Conservation (phyloP, 164 flowering plant species). For the Sextonia rubra region DNA sequence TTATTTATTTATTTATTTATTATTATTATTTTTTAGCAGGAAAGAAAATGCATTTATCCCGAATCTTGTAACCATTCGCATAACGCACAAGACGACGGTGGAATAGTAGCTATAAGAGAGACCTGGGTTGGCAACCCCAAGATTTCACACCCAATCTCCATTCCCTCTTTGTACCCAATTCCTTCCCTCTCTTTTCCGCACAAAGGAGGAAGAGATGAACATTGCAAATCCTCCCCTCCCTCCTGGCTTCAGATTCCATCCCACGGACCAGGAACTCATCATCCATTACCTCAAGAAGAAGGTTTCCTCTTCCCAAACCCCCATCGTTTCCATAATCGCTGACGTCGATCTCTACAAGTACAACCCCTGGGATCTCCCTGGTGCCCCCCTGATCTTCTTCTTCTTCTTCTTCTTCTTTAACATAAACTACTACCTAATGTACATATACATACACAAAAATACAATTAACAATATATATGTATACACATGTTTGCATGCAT, state of each 20-base stretch:
- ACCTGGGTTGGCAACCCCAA: conserved; percentile 5
- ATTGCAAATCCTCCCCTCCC: conserved; percentile 42
- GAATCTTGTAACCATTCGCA: neutral
- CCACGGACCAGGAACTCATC: conserved; percentile 79
- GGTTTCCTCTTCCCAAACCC: conserved; percentile 56
- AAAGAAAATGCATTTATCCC: too few relatives aligned
- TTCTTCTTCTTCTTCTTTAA: neutral
- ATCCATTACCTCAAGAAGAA: conserved; percentile 63
- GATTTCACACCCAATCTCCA: neutral
- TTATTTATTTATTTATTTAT: too few relatives aligned
- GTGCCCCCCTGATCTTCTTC: conserved; percentile 27
- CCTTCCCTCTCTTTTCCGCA: neutral
- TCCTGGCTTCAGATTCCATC: conserved; percentile 92
- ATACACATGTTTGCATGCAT: neutral
- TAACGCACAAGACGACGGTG: neutral
- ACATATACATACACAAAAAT: neutral
- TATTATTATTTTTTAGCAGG: too few relatives aligned
- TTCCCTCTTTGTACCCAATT: neutral
- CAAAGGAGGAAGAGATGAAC: conserved; percentile 3
- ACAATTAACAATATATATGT: neutral
- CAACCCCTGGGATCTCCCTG: conserved; percentile 88
- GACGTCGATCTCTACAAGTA: conserved; percentile 44
- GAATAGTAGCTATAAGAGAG: conserved; percentile 1
- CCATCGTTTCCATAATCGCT: conserved; percentile 60
- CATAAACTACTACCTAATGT: neutral